These are phyloP conservation scores for Tolypocladium guangdongense DNA, from an alignment of 2,329 filamentous ascomycete species.

Conservation along the genomic window DNA sequence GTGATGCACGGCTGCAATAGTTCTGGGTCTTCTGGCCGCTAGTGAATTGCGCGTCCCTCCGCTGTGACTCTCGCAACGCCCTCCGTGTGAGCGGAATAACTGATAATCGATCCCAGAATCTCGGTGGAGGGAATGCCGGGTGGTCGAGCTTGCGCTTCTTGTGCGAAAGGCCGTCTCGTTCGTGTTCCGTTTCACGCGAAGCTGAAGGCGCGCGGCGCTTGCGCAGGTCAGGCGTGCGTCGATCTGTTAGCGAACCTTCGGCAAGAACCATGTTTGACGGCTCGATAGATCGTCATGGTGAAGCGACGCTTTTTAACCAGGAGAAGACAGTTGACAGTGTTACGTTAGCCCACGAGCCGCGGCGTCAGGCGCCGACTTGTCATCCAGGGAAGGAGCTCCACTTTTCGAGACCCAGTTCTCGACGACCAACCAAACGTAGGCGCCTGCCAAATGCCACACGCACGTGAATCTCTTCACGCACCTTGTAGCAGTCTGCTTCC, in stretches of 20 bases:
- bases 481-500: too few relatives aligned
- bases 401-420: too few relatives aligned
- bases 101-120: conserved; percentile 3
- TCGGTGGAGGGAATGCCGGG: neutral
- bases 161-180: neutral
- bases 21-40: neutral
- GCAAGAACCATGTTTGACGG: neutral
- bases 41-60: neutral
- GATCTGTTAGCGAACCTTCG: neutral
- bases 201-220: neutral
- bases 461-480: too few relatives aligned
- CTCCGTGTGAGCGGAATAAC: neutral
- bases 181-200: neutral
- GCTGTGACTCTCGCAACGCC: neutral
- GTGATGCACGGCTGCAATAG: neutral
- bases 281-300: neutral
- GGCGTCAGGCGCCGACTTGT: too few relatives aligned
- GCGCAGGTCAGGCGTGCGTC: neutral
- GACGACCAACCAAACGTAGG: too few relatives aligned
- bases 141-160: conserved; percentile 1
- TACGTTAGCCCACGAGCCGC: too few relatives aligned
- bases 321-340: too few relatives aligned
- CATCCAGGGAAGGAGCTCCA: too few relatives aligned
- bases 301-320: neutral
- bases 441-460: too few relatives aligned